Conservation (phyloP, 441 rosid genomes). For the Arabidopsis hybrid region DNA sequence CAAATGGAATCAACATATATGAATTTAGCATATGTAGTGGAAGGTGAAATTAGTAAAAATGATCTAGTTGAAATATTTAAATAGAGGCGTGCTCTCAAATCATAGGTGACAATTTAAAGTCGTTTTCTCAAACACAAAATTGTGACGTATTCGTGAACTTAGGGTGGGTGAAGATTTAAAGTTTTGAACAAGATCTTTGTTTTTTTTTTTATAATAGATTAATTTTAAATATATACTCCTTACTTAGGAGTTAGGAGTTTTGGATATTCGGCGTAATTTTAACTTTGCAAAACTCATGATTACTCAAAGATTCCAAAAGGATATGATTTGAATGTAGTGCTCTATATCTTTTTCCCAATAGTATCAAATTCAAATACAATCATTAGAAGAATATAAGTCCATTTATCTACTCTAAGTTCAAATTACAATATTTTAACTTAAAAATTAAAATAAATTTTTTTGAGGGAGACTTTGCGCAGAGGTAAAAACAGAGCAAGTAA, state of each 20-base stretch:
- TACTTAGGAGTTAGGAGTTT: neutral
- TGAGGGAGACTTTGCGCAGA: too few relatives aligned
- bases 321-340: constrained; percentile 10
- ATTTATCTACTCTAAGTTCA: neutral
- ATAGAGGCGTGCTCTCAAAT: neutral
- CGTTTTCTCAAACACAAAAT: neutral
- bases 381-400: constrained; percentile 11
- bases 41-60: neutral
- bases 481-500: too few relatives aligned
- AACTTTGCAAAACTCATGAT: constrained; percentile 6
- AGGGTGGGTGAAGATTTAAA: neutral
- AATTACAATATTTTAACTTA: neutral
- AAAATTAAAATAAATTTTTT: too few relatives aligned
- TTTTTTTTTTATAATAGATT: neutral
- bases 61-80: neutral
- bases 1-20: too few relatives aligned
- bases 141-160: neutral
- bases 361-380: neutral
- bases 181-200: neutral
- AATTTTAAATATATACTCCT: neutral
- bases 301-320: constrained; percentile 19
- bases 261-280: neutral
- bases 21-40: neutral
- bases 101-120: constrained; percentile 6
- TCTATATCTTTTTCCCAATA: constrained; percentile 9